These are phyloP conservation scores for Filosporella fistucella DNA, from an alignment of 495 filamentous ascomycete species.

Conservation along the genomic window DNA sequence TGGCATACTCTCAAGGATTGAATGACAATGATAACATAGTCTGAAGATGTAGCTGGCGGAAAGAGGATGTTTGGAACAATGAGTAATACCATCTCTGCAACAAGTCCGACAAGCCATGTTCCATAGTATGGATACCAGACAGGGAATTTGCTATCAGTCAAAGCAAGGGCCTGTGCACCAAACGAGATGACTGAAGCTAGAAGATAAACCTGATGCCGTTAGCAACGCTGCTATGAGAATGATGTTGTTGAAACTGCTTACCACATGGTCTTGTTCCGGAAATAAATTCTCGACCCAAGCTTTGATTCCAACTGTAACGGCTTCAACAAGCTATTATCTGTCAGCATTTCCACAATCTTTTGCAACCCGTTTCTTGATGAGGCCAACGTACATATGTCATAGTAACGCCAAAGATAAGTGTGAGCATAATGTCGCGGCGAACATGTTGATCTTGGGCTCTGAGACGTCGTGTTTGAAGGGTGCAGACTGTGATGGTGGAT, in stretches of 20 bases:
- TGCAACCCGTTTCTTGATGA: too few species aligned
- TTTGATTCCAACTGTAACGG: conserved; percentile 34
- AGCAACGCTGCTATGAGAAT: neutral
- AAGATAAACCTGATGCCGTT: conserved; percentile 33
- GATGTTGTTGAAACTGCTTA: conserved; percentile 12
- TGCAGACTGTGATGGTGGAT: conserved; percentile 47
- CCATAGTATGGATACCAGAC: conserved; percentile 62
- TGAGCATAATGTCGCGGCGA: conserved; percentile 41
- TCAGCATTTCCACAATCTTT: conserved; percentile 5
- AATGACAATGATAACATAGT: conserved; percentile 17
- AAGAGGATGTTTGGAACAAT: conserved; percentile 20
- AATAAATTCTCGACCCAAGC: conserved; percentile 35
- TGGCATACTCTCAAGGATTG: conserved; percentile 25
- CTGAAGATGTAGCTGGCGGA: conserved; percentile 10
- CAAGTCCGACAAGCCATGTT: conserved; percentile 46
- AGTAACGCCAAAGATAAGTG: conserved; percentile 41
- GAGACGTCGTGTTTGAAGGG: conserved; percentile 43
- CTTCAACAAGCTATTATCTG: conserved; percentile 31
- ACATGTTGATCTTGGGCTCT: conserved; percentile 30
- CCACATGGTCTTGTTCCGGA: conserved; percentile 43
- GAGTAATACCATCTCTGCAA: conserved; percentile 42
- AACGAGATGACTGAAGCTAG: conserved; percentile 52
- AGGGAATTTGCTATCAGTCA: conserved; percentile 40
- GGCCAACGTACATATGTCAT: conserved; percentile 38
- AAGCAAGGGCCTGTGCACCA: conserved; percentile 45